Evolutionary conservation across 768 basidiomycete genomes (phyloP), one percentile per base, ranked within the genome.

Genomic region (Rhizopogon salebrosus): DNA sequence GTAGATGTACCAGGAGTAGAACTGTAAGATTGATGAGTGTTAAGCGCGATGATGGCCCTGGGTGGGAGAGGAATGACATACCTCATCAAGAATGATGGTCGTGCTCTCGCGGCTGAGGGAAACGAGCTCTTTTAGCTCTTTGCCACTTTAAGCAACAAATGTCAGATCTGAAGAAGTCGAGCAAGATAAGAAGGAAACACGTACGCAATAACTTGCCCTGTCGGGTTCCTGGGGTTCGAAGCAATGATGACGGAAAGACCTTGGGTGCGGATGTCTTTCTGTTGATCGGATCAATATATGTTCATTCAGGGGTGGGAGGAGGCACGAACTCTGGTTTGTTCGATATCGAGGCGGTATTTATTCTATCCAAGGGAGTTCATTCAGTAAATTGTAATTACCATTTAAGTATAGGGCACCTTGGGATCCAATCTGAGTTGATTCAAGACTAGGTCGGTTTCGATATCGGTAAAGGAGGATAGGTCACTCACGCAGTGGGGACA

Each of bases 1-100:
- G 65, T 95, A 95, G 50, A 92, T 86, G 66, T 95, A 95, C 92
- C 93, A 95, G 9, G 89, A 92, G 64, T 97, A 95, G 70, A 95
- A 93, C 85, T 95, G 57, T 3, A 58, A 37, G 18, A 59, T 54
- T 38, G 20, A 38, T n/a, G 43, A 41, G 24, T 41, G n/a, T 20
- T 22, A 9, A 48, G 24, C 2, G 10, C 10, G 38, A 48, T 4
- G 13, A 18, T 5, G 34, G 16, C 18, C 7, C 39, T 23, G 36
- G 26, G 22, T 34, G 48, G 4, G 16, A 4, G 20, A 16, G 9
- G 18, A 20, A 9, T 18, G 6, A 24, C 27, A 40, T 67, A 87
- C 89, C 77, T 92, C 90, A 64, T 92, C 90, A 29, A 92, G 78
- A 58, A 92, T 84, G 49, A 95, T 59, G 3, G 95, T 97, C 3